Conservation (phyloP, 177 flowering plant species). For the Vitis hybrid region DNA sequence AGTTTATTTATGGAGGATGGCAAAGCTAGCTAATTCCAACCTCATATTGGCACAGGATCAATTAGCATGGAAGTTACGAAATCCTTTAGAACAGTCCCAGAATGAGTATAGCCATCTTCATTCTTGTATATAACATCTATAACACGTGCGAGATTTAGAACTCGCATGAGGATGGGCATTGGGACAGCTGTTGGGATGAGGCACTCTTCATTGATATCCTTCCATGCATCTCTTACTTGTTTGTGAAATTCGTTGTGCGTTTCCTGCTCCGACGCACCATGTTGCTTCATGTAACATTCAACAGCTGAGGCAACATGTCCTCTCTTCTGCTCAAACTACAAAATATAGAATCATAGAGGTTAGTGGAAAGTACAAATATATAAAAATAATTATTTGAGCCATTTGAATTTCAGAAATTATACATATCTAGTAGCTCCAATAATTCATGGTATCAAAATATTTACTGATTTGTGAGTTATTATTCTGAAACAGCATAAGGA, state of each 20-base stretch:
- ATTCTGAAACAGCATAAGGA: no score
- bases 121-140: conserved; percentile 22
- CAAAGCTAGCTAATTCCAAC: no score
- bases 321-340: conserved; percentile 31
- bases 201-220: conserved; percentile 26
- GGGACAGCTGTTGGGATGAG: conserved; percentile 6
- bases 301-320: conserved; percentile 25
- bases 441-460: no score
- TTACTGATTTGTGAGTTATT: no score
- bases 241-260: conserved; percentile 1
- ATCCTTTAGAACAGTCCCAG: conserved; percentile 5
- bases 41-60: conserved; percentile 8
- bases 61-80: conserved; percentile 7
- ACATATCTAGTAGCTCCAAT: no score
- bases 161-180: conserved; percentile 11
- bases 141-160: conserved; percentile 29
- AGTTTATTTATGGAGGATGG: not conserved
- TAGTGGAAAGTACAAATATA: no score
- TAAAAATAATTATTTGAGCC: not conserved
- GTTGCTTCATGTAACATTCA: conserved; percentile 25
- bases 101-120: conserved; percentile 29
- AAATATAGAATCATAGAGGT: not conserved
- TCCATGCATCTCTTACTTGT: conserved; percentile 24
- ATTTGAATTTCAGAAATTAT: no score
- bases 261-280: conserved; percentile 15